Evolutionary conservation across 495 filamentous ascomycete species (phyloP), one percentile per base, ranked within the genome.

Genomic region (Thermochaetoides thermophila): DNA sequence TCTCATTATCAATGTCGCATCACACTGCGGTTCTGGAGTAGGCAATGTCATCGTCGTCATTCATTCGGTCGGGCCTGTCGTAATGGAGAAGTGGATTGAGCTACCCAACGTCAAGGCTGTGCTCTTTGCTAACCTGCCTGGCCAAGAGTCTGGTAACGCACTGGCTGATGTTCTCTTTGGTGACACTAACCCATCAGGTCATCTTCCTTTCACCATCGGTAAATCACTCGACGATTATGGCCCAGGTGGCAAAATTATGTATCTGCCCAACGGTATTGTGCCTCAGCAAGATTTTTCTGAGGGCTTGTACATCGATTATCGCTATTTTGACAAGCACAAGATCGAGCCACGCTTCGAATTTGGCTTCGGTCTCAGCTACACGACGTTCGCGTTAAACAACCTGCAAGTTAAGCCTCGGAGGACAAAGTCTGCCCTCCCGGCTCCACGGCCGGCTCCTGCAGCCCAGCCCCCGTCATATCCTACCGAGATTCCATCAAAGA

Each of bases 191-290:
- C 85, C 85, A 2, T 86, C 78, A 20, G 87, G 87, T 17, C 77
- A 79, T 12, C 59, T 95, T 2, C 87, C 87, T 0, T 97, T 86
- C 52, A 97, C 89, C 0, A 78, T 95, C 34, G 87, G 79, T 22
- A 89, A 81, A 45, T 69, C 60, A 0, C 59, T 84, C 0, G 64
- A 74, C 23, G 84, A 95, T 52, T 95, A 93, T 39, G 89, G 89
- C 0, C 73, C 77, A 4, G 76, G 71, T 4, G 82, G 69, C 1
- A 69, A 82, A 39, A 63, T 97, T 14, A 56, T 91, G 39, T 85
- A 80, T 48, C 61, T 73, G 26, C 68, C 83, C 3, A 82, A 85
- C 40, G 74, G 64, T 9, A 48, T 76, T 6, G 60, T 77, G 0
- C 89, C 89, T 2, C 86, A 94, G 50, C 81, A 91, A 44, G 73